Evolutionary conservation across 2,329 filamentous ascomycete species (phyloP).

Genomic region (Knoxdaviesia proteae): DNA sequence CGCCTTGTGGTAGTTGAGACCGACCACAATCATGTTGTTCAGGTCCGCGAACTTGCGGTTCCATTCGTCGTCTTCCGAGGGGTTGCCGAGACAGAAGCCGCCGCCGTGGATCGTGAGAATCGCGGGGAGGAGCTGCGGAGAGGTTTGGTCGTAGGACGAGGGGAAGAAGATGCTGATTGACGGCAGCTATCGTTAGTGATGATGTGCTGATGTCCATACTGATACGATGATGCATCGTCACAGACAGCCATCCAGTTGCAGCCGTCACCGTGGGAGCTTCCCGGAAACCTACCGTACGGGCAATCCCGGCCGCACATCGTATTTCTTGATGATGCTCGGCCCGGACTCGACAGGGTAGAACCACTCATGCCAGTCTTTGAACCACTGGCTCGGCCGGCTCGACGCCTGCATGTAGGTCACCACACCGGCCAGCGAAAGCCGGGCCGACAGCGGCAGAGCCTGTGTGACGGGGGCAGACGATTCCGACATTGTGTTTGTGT

Average conservation of each 20-base stretch:
- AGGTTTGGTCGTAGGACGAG: conserved; percentile 11
- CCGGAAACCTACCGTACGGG: conserved; percentile 3
- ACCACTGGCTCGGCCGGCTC: not conserved
- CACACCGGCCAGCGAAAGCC: not conserved
- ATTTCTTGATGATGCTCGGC: conserved; percentile 4
- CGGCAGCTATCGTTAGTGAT: not conserved
- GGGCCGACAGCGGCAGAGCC: not conserved
- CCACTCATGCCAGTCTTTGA: conserved; percentile 1
- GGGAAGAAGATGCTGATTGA: conserved; percentile 19
- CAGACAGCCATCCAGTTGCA: not conserved
- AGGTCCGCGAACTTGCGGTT: conserved; percentile 19
- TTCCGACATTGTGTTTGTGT: not conserved
- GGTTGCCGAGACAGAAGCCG: conserved; percentile 22
- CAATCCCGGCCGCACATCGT: conserved; percentile 1
- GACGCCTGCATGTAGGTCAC: not conserved
- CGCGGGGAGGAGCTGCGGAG: conserved; percentile 15
- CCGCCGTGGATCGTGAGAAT: conserved; percentile 31
- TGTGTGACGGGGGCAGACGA: not conserved
- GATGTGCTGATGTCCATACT: not conserved
- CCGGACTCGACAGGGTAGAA: not conserved
- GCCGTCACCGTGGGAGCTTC: not conserved
- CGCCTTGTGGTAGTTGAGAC: conserved; percentile 26
- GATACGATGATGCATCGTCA: not conserved
- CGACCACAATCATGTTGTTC: conserved; percentile 21
- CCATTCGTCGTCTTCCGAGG: conserved; percentile 24